These are phyloP conservation scores for Diaporthe vaccinii DNA, from an alignment of 2,329 filamentous ascomycete species.

Conservation along the genomic window DNA sequence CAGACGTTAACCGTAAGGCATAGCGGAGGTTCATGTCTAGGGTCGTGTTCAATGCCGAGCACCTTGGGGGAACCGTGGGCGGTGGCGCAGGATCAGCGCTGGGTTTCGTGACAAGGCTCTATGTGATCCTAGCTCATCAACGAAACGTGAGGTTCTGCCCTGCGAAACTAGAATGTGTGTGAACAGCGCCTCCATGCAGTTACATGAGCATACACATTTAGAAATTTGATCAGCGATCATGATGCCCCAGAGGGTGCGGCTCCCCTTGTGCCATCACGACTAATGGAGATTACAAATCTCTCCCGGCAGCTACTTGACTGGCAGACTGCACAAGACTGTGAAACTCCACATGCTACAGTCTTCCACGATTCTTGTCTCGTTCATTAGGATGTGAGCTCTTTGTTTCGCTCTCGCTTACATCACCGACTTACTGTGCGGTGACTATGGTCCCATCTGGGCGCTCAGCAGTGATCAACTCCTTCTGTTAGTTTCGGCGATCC, in stretches of 20 bases:
- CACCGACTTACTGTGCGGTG: background rate
- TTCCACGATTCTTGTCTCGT: background rate
- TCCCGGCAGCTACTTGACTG: background rate
- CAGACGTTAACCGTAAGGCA: background rate
- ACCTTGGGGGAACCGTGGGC: background rate
- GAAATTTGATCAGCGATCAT: constrained; percentile 2
- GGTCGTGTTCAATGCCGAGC: background rate
- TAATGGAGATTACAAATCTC: background rate
- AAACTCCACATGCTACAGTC: constrained; percentile 3
- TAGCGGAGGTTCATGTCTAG: background rate
- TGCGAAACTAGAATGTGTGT: background rate
- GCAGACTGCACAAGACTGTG: background rate
- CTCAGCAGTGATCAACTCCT: no score
- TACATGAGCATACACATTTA: background rate
- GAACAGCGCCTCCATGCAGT: background rate
- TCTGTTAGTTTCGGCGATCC: background rate
- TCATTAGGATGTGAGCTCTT: background rate
- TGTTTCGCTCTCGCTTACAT: constrained; percentile 4
- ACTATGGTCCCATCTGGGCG: no score
- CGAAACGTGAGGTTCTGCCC: constrained; percentile 21
- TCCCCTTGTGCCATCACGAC: background rate
- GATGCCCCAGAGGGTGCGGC: background rate
- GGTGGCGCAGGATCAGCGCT: constrained; percentile 20
- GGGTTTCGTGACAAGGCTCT: background rate
- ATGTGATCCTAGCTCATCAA: background rate